Base-by-base conservation (phyloP, 148 eudicot genomes). In the Amaranthus palmeri region DNA sequence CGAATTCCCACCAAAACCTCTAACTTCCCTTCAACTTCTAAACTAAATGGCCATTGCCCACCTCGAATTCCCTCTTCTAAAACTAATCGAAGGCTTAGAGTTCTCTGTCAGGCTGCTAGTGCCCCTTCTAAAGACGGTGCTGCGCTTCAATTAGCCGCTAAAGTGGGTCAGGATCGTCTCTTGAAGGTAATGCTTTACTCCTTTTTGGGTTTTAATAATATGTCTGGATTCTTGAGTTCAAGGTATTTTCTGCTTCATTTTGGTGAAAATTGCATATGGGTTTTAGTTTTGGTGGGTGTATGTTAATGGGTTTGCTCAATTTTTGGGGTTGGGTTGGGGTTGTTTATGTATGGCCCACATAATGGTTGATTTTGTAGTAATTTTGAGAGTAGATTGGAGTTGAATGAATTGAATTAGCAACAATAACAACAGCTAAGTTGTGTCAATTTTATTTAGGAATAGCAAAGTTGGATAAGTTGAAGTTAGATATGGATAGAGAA, bases 81-180 rank as follows among this genome's bases (percentile, higher is more conserved):
- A 42, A 67, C 43, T 36, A 54, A 15, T 10, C 77, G 76, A 11
- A 58, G 73, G 43, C 64, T 73, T 14, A 72, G 61, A 8, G 65
- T 88, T 25, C 65, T 54, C 42, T 80, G 83, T 78, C 87, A 78
- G 64, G 69, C 86, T 54, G 71, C 83, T 25, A 81, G 72, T 44
- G 58, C 81, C 60, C 79, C 86, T 49, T 58, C 84, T 46, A 69
- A 68, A 48, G 76, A 79, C 60, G 74, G 50, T 59, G 55, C 76
- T 64, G 69, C 86, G 48, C 74, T 66, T 54, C 75, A 81, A 49
- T 61, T 69, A 9, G 79, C 81, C 18, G 72, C 61, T 15, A 72
- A 72, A 61, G 85, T 36, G 36, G 97, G 97, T 64, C 84, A 85
- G 74, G 90, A 88, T 57, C 97, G 97, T 71, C 86, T 91, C 8